Conservation (phyloP, 768 basidiomycete genomes). For the Mycena amicta region DNA sequence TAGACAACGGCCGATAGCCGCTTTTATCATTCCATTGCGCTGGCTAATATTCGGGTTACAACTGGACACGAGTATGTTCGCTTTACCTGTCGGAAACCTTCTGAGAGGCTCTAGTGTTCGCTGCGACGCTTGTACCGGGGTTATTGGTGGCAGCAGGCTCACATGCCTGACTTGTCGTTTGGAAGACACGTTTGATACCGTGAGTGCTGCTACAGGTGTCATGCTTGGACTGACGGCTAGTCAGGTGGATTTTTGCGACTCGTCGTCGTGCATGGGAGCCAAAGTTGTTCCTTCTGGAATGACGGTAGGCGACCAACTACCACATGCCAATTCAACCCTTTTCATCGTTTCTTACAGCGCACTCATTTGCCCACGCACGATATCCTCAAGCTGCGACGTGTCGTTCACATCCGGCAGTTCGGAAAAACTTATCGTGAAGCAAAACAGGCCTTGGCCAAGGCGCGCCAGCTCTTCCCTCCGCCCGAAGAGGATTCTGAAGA, state of each 20-base stretch:
- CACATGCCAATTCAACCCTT: too few species aligned
- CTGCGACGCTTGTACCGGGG: slow-evolving; percentile 18
- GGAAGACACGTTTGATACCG: slow-evolving; percentile 17
- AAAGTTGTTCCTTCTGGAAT: slow-evolving; percentile 15
- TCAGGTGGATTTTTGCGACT: slow-evolving; percentile 19
- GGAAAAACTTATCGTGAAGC: slow-evolving; percentile 3
- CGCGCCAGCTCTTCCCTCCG: background rate
- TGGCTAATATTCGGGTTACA: slow-evolving; percentile 21
- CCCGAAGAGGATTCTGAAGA: background rate
- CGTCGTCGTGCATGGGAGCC: background rate
- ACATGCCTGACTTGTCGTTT: slow-evolving; percentile 23
- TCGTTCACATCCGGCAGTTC: slow-evolving; percentile 3
- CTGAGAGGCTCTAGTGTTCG: slow-evolving; percentile 9
- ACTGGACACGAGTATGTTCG: slow-evolving; percentile 28
- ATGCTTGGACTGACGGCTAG: too few species aligned
- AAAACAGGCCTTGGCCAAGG: background rate
- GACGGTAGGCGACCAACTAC: slow-evolving; percentile 6
- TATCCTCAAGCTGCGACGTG: background rate
- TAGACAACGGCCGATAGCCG: slow-evolving; percentile 18
- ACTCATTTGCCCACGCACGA: slow-evolving; percentile 4
- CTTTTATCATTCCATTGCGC: slow-evolving; percentile 27
- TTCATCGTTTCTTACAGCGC: too few species aligned
- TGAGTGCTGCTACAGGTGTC: background rate
- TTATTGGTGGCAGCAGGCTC: slow-evolving; percentile 17
- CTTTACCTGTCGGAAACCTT: too few species aligned